phyloP scores from a whole-genome alignment of 106 monocot genomes.

The Triglochin maritima region DNA sequence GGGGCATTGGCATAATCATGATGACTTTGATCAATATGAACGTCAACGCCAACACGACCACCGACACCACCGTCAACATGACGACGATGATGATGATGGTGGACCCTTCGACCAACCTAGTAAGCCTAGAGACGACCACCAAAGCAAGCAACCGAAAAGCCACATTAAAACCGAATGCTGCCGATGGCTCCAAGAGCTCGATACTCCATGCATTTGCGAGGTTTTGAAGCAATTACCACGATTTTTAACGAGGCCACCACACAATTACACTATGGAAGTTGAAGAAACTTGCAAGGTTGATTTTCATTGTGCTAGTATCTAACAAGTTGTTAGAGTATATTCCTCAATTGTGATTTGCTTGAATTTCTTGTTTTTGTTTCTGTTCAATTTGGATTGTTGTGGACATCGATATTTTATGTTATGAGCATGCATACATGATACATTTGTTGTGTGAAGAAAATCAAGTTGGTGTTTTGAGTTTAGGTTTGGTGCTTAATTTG shows the following conservation, averaged over 20 bases:
- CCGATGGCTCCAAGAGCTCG: conserved; percentile 5
- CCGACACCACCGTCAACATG: background rate
- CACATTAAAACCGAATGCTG: conserved; percentile 1
- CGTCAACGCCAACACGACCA: background rate
- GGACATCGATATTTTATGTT: no score
- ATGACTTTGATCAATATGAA: background rate
- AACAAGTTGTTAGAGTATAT: background rate
- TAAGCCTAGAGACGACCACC: no score
- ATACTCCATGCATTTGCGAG: background rate
- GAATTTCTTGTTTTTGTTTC: no score
- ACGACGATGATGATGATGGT: no score
- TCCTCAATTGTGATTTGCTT: no score
- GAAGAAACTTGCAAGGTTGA: conserved; percentile 1
- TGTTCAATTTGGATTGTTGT: no score
- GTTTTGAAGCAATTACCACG: background rate
- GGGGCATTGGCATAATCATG: background rate
- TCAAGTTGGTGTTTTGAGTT: no score
- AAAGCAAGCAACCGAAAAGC: no score
- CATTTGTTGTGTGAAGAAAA: no score
- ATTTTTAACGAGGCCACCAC: conserved; percentile 3
- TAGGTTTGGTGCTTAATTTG: no score
- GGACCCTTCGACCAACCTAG: no score
- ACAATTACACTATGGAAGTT: conserved; percentile 1
- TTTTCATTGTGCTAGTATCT: conserved; percentile 1
- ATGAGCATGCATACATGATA: no score